Conservation (phyloP, 192 early-diverging fungal genomes). For the Mortierella claussenii region DNA sequence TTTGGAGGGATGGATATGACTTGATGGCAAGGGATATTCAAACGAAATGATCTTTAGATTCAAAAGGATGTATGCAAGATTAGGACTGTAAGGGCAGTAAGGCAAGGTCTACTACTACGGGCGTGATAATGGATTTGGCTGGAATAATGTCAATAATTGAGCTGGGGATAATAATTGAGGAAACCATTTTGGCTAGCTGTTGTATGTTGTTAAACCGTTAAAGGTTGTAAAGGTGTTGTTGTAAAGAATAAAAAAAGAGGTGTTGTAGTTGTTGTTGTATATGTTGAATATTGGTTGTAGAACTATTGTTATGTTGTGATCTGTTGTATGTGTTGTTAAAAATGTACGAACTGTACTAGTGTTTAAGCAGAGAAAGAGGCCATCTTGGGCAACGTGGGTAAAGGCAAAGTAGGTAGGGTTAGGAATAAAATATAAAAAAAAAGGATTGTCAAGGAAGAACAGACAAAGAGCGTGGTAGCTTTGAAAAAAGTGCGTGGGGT, state of each 20-base stretch:
- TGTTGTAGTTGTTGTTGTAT: slow-evolving; percentile 16
- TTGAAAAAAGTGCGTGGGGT: not conserved
- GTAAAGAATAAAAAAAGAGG: slow-evolving; percentile 4
- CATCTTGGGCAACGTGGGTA: slow-evolving; percentile 40
- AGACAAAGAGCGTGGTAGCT: slow-evolving; percentile 1
- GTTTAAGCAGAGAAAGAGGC: slow-evolving; percentile 52
- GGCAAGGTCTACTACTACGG: slow-evolving; percentile 25
- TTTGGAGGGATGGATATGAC: slow-evolving; percentile 1
- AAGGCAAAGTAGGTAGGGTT: slow-evolving; percentile 3
- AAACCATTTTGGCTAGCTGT: slow-evolving; percentile 39
- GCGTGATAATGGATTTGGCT: slow-evolving; percentile 19
- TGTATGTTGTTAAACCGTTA: slow-evolving; percentile 39
- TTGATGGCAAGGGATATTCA: not conserved
- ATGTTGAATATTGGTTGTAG: slow-evolving; percentile 14
- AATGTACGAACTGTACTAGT: slow-evolving; percentile 22
- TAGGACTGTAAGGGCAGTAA: slow-evolving; percentile 52
- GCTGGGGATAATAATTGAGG: slow-evolving; percentile 42
- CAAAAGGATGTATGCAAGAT: not conserved
- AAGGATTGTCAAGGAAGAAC: not conserved
- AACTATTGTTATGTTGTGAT: slow-evolving; percentile 18
- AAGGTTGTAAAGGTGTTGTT: slow-evolving; percentile 25
- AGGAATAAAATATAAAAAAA: slow-evolving; percentile 9
- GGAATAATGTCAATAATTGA: slow-evolving; percentile 38
- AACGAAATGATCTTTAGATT: slow-evolving; percentile 1
- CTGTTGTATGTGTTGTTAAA: slow-evolving; percentile 38